phyloP scores from a whole-genome alignment of 2,329 filamentous ascomycete genomes.

The Orbilia brochopaga region DNA sequence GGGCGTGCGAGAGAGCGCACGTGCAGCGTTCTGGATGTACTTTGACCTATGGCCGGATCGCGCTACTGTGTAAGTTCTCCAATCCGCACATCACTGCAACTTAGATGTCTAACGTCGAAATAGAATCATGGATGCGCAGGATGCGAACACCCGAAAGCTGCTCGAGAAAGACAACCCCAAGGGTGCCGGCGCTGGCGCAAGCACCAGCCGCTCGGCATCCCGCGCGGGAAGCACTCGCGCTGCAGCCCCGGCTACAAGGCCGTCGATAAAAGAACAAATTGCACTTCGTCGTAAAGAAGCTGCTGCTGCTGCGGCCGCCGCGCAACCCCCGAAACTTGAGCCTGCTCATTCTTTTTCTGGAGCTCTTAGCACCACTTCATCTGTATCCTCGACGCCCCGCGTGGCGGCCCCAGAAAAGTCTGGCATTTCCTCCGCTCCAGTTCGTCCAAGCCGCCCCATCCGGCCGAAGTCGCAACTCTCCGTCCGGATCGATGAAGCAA shows the following conservation, averaged over 20 bases:
- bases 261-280: constrained; percentile 80
- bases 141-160: constrained; percentile 76
- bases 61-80: constrained; percentile 69
- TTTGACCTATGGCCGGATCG: constrained; percentile 76
- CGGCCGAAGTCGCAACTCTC: constrained; percentile 46
- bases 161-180: constrained; percentile 87
- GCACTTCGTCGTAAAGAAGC: constrained; percentile 60
- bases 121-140: constrained; percentile 75
- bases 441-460: constrained; percentile 59
- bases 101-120: constrained; percentile 44
- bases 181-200: constrained; percentile 52
- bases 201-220: constrained; percentile 11
- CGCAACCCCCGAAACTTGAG: constrained; percentile 56
- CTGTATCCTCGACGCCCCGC: constrained; percentile 55
- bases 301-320: no score
- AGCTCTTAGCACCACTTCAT: constrained; percentile 20
- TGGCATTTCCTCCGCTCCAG: constrained; percentile 66
- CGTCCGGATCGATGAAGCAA: constrained; percentile 36
- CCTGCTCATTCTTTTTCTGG: constrained; percentile 30
- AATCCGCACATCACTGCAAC: background rate
- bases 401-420: constrained; percentile 58
- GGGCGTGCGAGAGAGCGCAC: constrained; percentile 83
- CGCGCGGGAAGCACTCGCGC: constrained; percentile 56
- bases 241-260: constrained; percentile 62
- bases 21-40: constrained; percentile 86